Conservation (phyloP, 768 basidiomycete genomes). For the Mycena metata region DNA sequence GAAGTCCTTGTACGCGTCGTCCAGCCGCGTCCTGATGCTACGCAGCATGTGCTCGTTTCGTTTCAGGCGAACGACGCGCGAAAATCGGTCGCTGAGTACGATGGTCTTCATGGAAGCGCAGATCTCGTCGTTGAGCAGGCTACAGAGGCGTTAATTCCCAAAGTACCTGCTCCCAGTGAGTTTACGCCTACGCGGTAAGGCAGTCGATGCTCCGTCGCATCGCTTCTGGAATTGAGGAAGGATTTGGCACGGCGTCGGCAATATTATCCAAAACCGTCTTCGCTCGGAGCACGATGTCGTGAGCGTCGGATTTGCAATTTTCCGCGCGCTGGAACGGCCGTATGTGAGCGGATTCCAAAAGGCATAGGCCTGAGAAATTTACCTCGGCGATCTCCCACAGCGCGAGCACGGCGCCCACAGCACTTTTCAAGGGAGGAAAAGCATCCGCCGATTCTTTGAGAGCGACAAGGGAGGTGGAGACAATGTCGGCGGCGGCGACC, state of each 20-base stretch:
- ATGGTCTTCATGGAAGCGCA: too few species aligned
- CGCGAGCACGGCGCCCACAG: background rate
- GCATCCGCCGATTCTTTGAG: constrained; percentile 4
- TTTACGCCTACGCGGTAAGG: background rate
- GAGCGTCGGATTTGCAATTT: background rate
- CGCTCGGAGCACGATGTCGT: background rate
- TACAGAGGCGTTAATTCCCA: too few species aligned
- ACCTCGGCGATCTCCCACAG: background rate
- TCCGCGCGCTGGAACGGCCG: background rate
- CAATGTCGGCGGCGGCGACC: background rate
- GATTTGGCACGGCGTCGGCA: background rate
- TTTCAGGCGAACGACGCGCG: too few species aligned
- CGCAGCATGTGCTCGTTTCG: too few species aligned
- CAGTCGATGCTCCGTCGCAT: background rate
- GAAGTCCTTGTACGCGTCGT: too few species aligned
- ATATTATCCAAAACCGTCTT: background rate
- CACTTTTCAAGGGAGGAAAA: background rate
- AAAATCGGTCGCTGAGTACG: too few species aligned
- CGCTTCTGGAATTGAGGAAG: background rate
- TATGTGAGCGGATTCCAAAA: background rate
- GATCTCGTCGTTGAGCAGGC: too few species aligned
- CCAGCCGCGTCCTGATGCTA: too few species aligned
- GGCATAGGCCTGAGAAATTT: too few species aligned
- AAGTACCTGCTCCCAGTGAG: too few species aligned
- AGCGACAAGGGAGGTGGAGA: background rate